Conservation (phyloP, 192 early-diverging fungal species). For the Gamsiella multidivaricata region DNA sequence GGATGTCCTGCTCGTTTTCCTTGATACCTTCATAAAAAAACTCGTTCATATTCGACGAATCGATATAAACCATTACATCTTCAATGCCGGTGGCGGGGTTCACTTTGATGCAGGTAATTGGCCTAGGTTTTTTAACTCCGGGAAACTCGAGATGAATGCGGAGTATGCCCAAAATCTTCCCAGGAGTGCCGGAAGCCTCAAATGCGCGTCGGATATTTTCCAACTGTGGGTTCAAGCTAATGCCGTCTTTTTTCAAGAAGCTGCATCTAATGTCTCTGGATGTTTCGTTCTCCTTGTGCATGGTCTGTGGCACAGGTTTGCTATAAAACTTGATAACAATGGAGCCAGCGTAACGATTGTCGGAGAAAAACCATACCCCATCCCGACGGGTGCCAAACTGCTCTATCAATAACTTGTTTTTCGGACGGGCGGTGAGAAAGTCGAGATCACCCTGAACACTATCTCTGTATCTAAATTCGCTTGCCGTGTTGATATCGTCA, state of each 20-base stretch:
- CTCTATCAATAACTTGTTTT: slow-evolving; percentile 1
- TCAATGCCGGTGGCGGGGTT: slow-evolving; percentile 1
- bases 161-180: slow-evolving; percentile 9
- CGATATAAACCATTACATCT: slow-evolving; percentile 19
- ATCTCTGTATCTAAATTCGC: slow-evolving; percentile 14
- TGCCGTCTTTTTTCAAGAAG: too few species aligned
- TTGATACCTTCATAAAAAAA: slow-evolving; percentile 12
- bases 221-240: neutral
- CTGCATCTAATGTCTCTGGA: too few species aligned
- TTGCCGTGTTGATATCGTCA: slow-evolving; percentile 17
- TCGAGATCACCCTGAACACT: neutral
- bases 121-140: neutral
- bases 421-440: slow-evolving; percentile 5
- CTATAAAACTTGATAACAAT: too few species aligned
- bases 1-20: neutral
- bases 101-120: neutral
- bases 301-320: too few species aligned
- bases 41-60: slow-evolving; percentile 8
- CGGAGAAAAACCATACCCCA: too few species aligned
- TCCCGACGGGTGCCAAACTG: slow-evolving; percentile 5
- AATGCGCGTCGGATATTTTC: neutral
- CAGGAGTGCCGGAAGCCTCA: slow-evolving; percentile 1
- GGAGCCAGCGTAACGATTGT: too few species aligned
- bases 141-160: slow-evolving; percentile 25
- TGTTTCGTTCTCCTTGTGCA: too few species aligned